Conservation (phyloP, 768 basidiomycete genomes). For the Termitomyces sp. region DNA sequence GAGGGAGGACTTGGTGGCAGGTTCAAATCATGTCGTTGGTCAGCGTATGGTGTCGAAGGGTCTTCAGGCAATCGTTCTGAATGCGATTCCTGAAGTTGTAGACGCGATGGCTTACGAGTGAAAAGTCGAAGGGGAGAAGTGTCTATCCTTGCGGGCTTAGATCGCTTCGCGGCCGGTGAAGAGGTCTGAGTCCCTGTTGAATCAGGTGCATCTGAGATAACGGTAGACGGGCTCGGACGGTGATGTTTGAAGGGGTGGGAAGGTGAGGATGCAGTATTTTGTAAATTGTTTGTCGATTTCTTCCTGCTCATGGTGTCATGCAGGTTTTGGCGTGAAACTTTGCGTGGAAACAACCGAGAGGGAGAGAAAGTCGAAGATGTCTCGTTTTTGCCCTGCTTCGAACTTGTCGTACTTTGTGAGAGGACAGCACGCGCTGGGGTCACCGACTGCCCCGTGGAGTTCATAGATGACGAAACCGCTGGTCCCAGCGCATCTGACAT, state of each 20-base stretch:
- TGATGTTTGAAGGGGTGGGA: neutral
- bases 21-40: neutral
- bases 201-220: neutral
- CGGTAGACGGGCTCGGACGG: neutral
- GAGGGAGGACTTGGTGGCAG: neutral
- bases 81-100: neutral
- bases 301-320: neutral
- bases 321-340: constrained; percentile 5
- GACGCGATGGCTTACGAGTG: constrained; percentile 7
- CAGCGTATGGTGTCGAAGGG: neutral
- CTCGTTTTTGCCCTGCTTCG: neutral
- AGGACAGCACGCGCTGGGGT: neutral
- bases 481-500: neutral
- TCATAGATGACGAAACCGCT: neutral
- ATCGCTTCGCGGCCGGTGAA: neutral
- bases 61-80: neutral
- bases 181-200: neutral
- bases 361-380: neutral
- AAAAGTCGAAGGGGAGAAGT: constrained; percentile 5
- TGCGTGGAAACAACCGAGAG: constrained; percentile 7
- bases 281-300: neutral
- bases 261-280: neutral
- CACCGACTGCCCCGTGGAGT: neutral
- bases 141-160: constrained; percentile 6
- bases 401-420: neutral